Conservation (phyloP, 2,329 filamentous ascomycete species). For the Penicillium sp. region DNA sequence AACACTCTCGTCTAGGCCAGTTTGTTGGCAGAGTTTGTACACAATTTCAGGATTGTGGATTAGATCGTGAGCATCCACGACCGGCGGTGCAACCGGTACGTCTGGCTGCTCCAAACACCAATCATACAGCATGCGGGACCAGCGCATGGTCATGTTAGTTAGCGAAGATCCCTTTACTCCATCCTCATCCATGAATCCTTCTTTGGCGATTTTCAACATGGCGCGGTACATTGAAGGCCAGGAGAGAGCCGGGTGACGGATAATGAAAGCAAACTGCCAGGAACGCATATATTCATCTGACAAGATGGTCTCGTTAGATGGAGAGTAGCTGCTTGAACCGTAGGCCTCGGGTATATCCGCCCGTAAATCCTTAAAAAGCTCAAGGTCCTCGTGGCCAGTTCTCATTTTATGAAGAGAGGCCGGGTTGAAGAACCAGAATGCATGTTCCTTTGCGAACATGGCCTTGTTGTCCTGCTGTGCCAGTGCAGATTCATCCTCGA, state of each 20-base stretch:
- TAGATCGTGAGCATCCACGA: constrained; percentile 46
- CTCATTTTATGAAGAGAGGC: constrained; percentile 20
- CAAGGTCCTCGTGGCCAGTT: constrained; percentile 7
- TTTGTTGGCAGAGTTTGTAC: constrained; percentile 28
- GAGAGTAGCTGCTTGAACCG: constrained; percentile 27
- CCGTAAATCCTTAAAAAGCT: constrained; percentile 19
- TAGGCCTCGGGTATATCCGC: constrained; percentile 20
- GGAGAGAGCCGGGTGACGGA: constrained; percentile 45
- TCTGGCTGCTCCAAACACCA: constrained; percentile 34
- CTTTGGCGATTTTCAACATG: constrained; percentile 22
- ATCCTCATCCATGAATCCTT: constrained; percentile 20
- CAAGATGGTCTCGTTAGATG: constrained; percentile 38
- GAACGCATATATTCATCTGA: constrained; percentile 40
- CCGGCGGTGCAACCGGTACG: constrained; percentile 27
- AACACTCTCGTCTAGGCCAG: constrained; percentile 38
- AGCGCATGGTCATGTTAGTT: constrained; percentile 34
- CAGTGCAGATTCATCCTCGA: constrained; percentile 28
- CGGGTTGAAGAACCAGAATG: constrained; percentile 32
- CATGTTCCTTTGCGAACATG: constrained; percentile 44
- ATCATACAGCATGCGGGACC: constrained; percentile 40
- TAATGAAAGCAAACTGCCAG: constrained; percentile 41
- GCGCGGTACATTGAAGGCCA: constrained; percentile 45
- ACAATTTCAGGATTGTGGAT: constrained; percentile 40
- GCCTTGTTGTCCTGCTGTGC: constrained; percentile 32
- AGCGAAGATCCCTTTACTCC: constrained; percentile 17